phyloP scores from a whole-genome alignment of 305 asterid genomes.

The Solanum hybrid region DNA sequence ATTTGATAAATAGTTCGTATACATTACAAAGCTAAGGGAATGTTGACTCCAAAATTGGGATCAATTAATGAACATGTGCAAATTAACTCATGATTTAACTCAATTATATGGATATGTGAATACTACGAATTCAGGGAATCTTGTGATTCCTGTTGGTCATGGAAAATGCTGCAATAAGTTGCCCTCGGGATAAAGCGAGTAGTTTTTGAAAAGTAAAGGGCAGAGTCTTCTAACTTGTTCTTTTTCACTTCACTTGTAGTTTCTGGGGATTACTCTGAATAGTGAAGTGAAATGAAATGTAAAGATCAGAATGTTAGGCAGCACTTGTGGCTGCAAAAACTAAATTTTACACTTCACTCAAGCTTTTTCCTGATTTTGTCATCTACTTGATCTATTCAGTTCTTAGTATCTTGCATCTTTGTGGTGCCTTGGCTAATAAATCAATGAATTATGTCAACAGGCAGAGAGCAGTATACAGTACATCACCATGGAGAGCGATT shows the following conservation, averaged over 20 bases:
- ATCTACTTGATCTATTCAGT: neutral
- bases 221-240: neutral
- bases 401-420: neutral
- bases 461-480: conserved; percentile 33
- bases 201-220: neutral
- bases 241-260: neutral
- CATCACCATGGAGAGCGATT: conserved; percentile 26
- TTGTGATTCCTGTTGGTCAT: neutral
- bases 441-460: conserved; percentile 23
- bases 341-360: neutral
- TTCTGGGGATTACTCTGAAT: neutral
- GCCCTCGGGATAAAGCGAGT: neutral
- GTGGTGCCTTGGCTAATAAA: neutral
- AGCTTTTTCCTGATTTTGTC: neutral
- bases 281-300: neutral
- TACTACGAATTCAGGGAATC: neutral
- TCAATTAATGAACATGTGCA: neutral
- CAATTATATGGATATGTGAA: neutral
- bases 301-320: neutral
- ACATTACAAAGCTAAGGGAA: neutral
- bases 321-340: neutral
- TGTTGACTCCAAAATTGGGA: neutral
- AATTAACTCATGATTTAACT: neutral
- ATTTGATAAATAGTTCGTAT: neutral
- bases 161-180: neutral